Evolutionary conservation across 2,329 filamentous ascomycete species (phyloP).

Genomic region (Aureobasidium sp.): DNA sequence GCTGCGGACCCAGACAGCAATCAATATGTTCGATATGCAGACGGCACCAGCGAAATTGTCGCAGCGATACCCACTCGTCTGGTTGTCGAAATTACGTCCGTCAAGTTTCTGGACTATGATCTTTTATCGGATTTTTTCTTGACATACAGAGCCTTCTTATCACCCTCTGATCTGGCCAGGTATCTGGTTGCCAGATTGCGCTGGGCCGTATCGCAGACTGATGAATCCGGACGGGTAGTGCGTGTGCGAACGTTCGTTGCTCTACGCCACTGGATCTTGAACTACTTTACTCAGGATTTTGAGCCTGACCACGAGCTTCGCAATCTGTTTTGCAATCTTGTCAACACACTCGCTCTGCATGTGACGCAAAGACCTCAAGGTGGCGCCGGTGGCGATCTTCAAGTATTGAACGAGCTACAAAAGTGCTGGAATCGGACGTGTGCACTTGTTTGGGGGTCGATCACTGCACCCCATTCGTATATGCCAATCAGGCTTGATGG

Average conservation of each 20-base stretch:
- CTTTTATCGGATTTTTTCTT: constrained; percentile 96
- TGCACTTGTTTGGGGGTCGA: constrained; percentile 76
- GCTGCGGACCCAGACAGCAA: constrained; percentile 76
- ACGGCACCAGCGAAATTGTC: constrained; percentile 62
- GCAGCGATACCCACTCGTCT: constrained; percentile 86
- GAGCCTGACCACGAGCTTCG: constrained; percentile 67
- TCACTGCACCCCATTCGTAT: constrained; percentile 43
- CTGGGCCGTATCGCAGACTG: constrained; percentile 73
- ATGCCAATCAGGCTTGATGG: not conserved
- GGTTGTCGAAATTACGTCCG: constrained; percentile 92
- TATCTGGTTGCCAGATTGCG: constrained; percentile 77
- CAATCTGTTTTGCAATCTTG: constrained; percentile 66
- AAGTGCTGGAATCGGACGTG: constrained; percentile 95
- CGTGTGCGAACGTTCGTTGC: constrained; percentile 93
- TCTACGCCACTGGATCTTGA: constrained; percentile 91
- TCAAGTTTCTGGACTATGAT: constrained; percentile 92
- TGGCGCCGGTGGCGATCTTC: constrained; percentile 59
- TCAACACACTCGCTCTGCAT: constrained; percentile 56
- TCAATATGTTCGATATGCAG: constrained; percentile 72
- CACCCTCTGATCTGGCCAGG: constrained; percentile 64
- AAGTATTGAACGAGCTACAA: constrained; percentile 88
- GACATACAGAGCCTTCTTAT: constrained; percentile 82
- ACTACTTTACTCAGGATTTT: constrained; percentile 96
- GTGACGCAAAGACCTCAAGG: constrained; percentile 44
- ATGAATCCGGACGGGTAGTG: constrained; percentile 88